These are phyloP conservation scores for Phlebiopsis flavidoalba DNA, from an alignment of 768 basidiomycete species.

Conservation along the genomic window DNA sequence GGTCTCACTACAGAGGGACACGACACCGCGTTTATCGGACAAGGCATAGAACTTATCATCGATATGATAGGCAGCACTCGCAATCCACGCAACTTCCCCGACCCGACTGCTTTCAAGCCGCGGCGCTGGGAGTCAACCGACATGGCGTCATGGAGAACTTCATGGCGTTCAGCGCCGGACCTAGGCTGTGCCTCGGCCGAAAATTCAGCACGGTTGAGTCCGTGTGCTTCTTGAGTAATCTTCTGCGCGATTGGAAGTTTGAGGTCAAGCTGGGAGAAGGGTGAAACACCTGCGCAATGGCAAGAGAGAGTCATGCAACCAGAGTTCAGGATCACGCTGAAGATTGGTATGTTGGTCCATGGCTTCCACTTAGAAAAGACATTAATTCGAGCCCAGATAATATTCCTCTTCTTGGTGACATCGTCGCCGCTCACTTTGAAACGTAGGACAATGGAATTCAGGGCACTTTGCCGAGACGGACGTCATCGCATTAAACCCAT, in stretches of 20 bases:
- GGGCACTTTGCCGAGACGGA: too few species aligned
- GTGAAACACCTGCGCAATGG: slow-evolving; percentile 23
- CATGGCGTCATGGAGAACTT: slow-evolving; percentile 4
- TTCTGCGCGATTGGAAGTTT: slow-evolving; percentile 27
- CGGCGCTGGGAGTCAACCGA: slow-evolving; percentile 24
- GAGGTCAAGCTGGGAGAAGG: slow-evolving; percentile 15
- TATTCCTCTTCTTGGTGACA: neutral
- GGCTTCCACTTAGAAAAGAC: neutral
- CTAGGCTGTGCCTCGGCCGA: slow-evolving; percentile 26
- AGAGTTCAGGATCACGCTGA: neutral
- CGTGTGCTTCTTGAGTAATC: slow-evolving; percentile 19
- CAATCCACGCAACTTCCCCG: slow-evolving; percentile 21
- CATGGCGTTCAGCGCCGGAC: slow-evolving; percentile 22
- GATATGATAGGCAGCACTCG: slow-evolving; percentile 25
- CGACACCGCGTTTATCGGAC: slow-evolving; percentile 9
- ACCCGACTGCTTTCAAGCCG: slow-evolving; percentile 23
- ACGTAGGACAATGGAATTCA: too few species aligned
- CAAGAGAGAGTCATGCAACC: slow-evolving; percentile 12
- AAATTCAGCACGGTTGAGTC: slow-evolving; percentile 26
- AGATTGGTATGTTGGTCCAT: neutral
- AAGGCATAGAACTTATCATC: slow-evolving; percentile 17
- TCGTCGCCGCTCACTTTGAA: neutral
- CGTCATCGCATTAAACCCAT: too few species aligned
- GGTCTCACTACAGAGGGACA: neutral
- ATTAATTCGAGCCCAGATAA: neutral